A percentile compares a stretch with the other conserved stretches of the same genome.
Conservation (phyloP, 2,329 filamentous ascomycete genomes). For the Talaromyces amestolkiae region DNA sequence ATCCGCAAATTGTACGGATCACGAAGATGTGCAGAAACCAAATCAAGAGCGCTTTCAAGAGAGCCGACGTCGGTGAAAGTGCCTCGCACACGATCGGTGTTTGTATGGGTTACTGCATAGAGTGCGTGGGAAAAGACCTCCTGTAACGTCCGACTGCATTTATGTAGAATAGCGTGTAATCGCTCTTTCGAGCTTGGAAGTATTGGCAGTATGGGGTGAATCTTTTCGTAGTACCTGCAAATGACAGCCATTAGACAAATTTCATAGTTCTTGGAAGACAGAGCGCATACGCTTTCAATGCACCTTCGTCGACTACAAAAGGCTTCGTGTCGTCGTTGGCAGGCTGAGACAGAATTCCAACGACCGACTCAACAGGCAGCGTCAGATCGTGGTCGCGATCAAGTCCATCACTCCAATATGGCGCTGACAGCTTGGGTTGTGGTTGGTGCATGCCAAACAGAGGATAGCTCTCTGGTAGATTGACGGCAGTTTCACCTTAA, state of each 20-base stretch:
- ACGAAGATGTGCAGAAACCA: constrained; percentile 39
- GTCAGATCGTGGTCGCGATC: constrained; percentile 27
- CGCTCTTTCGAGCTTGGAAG: constrained; percentile 42
- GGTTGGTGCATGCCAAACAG: constrained; percentile 34
- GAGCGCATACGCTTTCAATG: constrained; percentile 39
- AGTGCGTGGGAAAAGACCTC: constrained; percentile 42
- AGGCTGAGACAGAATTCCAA: constrained; percentile 27
- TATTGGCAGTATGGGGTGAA: constrained; percentile 42
- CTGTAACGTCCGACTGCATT: constrained; percentile 41
- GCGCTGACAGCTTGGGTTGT: constrained; percentile 35
- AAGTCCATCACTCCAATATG: constrained; percentile 38
- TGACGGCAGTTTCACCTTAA: constrained; percentile 19
- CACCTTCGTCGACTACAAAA: constrained; percentile 38
- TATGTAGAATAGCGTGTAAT: constrained; percentile 37
- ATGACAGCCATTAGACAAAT: constrained; percentile 20
- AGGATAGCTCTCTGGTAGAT: constrained; percentile 19
- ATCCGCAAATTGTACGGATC: constrained; percentile 37
- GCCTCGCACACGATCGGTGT: constrained; percentile 33
- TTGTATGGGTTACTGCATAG: constrained; percentile 41
- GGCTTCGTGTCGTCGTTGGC: constrained; percentile 36
- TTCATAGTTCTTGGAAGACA: background rate
- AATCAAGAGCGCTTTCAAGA: constrained; percentile 42
- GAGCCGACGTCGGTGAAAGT: constrained; percentile 37
- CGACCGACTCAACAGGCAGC: constrained; percentile 14
- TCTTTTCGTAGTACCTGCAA: constrained; percentile 41